Conservation (phyloP, 192 early-diverging fungal species). For the Podila verticillata region DNA sequence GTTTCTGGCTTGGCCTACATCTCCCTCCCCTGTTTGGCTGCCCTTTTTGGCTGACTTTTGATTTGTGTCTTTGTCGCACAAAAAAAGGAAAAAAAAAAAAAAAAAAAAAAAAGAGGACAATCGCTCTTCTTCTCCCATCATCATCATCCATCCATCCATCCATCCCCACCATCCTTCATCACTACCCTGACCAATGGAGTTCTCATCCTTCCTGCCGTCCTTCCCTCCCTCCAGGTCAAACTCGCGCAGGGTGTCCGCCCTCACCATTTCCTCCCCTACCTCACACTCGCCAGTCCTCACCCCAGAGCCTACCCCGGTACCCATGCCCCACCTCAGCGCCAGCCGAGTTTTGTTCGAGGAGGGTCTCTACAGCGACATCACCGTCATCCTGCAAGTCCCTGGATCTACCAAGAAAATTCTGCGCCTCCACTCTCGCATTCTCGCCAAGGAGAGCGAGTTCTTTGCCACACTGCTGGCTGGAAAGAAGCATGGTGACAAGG, state of each 20-base stretch:
- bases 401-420: constrained; percentile 32
- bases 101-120: background rate
- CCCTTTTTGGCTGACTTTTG: no score
- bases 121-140: background rate
- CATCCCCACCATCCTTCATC: background rate
- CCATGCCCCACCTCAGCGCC: constrained; percentile 46
- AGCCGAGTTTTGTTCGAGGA: constrained; percentile 48
- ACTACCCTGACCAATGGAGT: background rate
- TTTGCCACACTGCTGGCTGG: constrained; percentile 25
- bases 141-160: background rate
- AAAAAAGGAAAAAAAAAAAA: background rate
- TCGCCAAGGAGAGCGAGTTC: constrained; percentile 45
- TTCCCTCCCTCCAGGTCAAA: constrained; percentile 46
- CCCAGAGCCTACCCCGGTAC: constrained; percentile 24
- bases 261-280: constrained; percentile 29
- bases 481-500: constrained; percentile 27
- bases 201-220: constrained; percentile 15
- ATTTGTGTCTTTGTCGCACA: background rate
- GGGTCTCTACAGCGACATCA: constrained; percentile 45
- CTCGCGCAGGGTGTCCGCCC: constrained; percentile 32
- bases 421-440: constrained; percentile 27
- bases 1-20: no score
- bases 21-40: background rate
- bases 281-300: constrained; percentile 19
- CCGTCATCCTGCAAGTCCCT: constrained; percentile 26